Conservation (phyloP, 805 yeast species). For the Yamadazyma tumulicola region DNA sequence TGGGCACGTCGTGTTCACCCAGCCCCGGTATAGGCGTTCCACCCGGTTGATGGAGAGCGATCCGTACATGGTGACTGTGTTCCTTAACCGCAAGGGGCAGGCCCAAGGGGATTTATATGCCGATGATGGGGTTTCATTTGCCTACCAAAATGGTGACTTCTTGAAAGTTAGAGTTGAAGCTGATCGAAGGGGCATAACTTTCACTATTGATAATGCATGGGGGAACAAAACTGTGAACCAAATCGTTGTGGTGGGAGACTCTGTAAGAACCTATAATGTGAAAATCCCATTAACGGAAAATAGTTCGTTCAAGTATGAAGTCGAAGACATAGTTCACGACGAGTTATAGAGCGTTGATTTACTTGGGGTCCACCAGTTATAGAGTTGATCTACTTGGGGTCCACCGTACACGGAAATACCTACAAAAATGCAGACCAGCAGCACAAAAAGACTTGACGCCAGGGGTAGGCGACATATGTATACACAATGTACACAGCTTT, state of each 20-base stretch:
- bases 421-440: too few relatives aligned
- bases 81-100: constrained; percentile 44
- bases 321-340: constrained; percentile 18
- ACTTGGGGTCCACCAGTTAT: too few relatives aligned
- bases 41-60: constrained; percentile 70
- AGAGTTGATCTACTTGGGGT: too few relatives aligned
- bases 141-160: constrained; percentile 47
- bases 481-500: too few relatives aligned
- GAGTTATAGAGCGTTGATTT: too few relatives aligned
- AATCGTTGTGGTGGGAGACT: constrained; percentile 50
- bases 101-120: constrained; percentile 64
- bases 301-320: neutral
- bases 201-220: constrained; percentile 2
- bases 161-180: constrained; percentile 19
- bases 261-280: too few relatives aligned
- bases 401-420: too few relatives aligned
- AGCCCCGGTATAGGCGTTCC: constrained; percentile 77
- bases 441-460: too few relatives aligned
- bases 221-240: constrained; percentile 48
- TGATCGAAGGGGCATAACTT: constrained; percentile 15
- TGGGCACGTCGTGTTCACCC: constrained; percentile 69
- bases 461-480: too few relatives aligned
- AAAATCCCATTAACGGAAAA: neutral
- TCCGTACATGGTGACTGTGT: constrained; percentile 74
- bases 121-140: constrained; percentile 82